These are phyloP conservation scores for Coemansia reversa DNA, from an alignment of 192 early-diverging fungal species.

Conservation along the genomic window DNA sequence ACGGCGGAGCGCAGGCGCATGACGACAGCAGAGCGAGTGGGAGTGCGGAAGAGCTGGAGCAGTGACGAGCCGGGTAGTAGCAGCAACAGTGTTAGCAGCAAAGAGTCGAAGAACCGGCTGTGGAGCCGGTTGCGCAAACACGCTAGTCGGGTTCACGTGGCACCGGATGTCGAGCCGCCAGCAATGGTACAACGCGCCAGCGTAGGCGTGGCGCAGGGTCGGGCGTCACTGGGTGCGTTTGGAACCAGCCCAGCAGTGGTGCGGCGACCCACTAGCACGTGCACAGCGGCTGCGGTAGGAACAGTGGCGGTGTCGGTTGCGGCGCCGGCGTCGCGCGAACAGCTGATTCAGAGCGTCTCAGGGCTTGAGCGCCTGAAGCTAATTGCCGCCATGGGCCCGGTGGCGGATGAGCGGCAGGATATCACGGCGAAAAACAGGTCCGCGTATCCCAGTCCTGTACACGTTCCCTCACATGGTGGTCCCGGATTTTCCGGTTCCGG, in stretches of 20 bases:
- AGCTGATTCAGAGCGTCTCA: conserved; percentile 10
- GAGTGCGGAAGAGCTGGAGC: conserved; percentile 47
- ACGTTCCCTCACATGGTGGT: too few species aligned
- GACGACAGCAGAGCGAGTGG: conserved; percentile 10
- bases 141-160: conserved; percentile 27
- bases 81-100: conserved; percentile 37
- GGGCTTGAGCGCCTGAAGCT: conserved; percentile 17
- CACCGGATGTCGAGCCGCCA: conserved; percentile 1
- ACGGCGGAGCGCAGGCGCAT: neutral
- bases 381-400: conserved; percentile 6
- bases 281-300: neutral
- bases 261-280: conserved; percentile 1
- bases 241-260: conserved; percentile 1
- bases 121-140: conserved; percentile 50
- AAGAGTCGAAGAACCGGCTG: conserved; percentile 27
- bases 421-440: too few species aligned
- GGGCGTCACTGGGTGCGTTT: neutral
- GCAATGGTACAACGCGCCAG: conserved; percentile 1
- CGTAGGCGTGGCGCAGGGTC: neutral
- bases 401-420: too few species aligned
- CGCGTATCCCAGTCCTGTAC: too few species aligned
- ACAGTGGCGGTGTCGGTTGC: neutral
- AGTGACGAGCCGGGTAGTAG: conserved; percentile 46
- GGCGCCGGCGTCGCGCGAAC: conserved; percentile 2
- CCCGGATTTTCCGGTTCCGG: too few species aligned